These are phyloP conservation scores for Colletotrichum theobromicola DNA, from an alignment of 2,329 filamentous ascomycete species.

Conservation along the genomic window DNA sequence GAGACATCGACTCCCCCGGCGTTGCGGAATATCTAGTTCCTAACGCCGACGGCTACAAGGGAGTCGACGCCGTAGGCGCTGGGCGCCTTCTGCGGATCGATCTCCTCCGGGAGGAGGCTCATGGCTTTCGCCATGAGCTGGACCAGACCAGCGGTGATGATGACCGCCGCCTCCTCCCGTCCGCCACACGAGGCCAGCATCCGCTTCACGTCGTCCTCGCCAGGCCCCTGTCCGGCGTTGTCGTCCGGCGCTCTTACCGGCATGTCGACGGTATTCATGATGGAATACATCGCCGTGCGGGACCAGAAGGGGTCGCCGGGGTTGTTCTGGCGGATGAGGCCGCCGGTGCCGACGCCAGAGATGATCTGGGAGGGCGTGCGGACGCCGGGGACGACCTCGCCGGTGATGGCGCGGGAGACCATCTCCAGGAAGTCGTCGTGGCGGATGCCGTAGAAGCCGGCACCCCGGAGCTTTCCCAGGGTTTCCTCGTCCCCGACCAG, in stretches of 20 bases:
- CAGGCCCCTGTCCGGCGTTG: background rate
- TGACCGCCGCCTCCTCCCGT: conserved; percentile 32
- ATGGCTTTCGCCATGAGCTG: conserved; percentile 49
- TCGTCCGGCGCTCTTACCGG: conserved; percentile 32
- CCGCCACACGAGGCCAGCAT: conserved; percentile 35
- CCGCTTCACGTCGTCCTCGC: conserved; percentile 29
- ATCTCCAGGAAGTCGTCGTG: conserved; percentile 54
- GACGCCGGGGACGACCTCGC: conserved; percentile 29
- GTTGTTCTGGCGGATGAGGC: conserved; percentile 56
- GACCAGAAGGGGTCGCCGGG: conserved; percentile 61
- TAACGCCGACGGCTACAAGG: conserved; percentile 48
- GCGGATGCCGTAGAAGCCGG: conserved; percentile 60
- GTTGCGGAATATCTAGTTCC: conserved; percentile 21
- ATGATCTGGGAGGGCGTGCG: conserved; percentile 51
- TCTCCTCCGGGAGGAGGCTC: conserved; percentile 48
- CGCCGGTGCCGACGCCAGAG: conserved; percentile 60
- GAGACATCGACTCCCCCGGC: conserved; percentile 18
- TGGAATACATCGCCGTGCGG: conserved; percentile 51
- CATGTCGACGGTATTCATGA: conserved; percentile 54
- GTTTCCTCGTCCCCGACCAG: conserved; percentile 53
- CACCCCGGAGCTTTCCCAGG: conserved; percentile 52
- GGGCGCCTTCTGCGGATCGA: conserved; percentile 45
- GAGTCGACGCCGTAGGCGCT: conserved; percentile 58
- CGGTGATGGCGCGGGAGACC: conserved; percentile 50
- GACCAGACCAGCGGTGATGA: conserved; percentile 41